Percentiles rank a stretch among this genome's conserved stretches.
Evolutionary conservation across 2,329 filamentous ascomycete genomes (phyloP).

Genomic region (Fusarium sp.): DNA sequence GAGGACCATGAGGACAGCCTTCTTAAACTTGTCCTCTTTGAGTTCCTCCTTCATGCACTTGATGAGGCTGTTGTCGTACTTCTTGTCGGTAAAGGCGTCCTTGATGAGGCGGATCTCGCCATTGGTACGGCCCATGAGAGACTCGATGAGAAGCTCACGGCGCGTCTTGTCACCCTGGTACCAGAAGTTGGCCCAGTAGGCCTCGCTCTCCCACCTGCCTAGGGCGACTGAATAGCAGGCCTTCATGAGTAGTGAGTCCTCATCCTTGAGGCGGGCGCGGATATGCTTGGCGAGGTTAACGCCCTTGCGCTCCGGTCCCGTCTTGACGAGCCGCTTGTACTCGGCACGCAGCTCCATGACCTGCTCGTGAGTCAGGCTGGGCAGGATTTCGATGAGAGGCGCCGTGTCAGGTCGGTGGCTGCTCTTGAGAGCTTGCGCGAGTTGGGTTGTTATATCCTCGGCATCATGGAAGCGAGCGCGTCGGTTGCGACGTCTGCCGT

Average conservation of each 20-base stretch:
- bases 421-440: conserved; percentile 80
- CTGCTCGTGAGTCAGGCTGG: conserved; percentile 86
- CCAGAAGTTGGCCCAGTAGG: conserved; percentile 98
- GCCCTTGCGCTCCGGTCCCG: conserved; percentile 77
- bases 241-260: conserved; percentile 84
- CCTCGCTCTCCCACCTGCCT: conserved; percentile 91
- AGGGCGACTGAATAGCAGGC: conserved; percentile 90
- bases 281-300: conserved; percentile 91
- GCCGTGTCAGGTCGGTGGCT: conserved; percentile 75
- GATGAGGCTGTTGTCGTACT: conserved; percentile 83
- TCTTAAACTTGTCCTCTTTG: conserved; percentile 96
- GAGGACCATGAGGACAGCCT: conserved; percentile 84
- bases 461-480: conserved; percentile 87
- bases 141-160: conserved; percentile 91
- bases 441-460: conserved; percentile 78
- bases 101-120: conserved; percentile 90
- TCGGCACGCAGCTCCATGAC: conserved; percentile 86
- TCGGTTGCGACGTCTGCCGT: conserved; percentile 63
- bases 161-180: conserved; percentile 89
- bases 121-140: conserved; percentile 90
- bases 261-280: conserved; percentile 79
- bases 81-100: conserved; percentile 88
- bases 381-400: conserved; percentile 85
- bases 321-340: conserved; percentile 92
- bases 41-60: conserved; percentile 93